Base-by-base conservation (phyloP, 1,139 yeast genomes). In the Zygosaccharomyces pseudobailii region DNA sequence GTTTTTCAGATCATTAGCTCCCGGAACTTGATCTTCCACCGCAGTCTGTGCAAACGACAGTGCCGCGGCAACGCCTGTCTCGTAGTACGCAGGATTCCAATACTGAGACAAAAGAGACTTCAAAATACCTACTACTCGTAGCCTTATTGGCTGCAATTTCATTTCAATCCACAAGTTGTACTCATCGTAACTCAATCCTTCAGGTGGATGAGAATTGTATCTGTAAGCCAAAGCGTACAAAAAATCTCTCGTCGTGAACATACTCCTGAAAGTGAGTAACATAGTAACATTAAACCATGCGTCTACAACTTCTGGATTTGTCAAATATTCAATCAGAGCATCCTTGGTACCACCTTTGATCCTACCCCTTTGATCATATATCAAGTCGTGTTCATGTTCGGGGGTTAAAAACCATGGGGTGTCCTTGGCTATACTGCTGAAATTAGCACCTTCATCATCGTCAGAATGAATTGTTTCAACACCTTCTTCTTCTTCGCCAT, bases 321-420 rank as follows among this genome's bases (percentile, higher is more conserved):
- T 87, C 51, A 92, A 73, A 64, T 87, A 89, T 44, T 92, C 87
- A 9, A 92, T 76, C 46, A 92, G 70, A 0, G 96, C 96, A 46
- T 78, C 82, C 48, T 81, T 78, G 0, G 95, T 82, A 5, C 97
- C 97, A 40, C 97, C 97, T 61, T 85, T 84, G 43, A 90, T 76
- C 43, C 75, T 74, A 3, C 92, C 94, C 52, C 82, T 82, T 35
- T 80, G 71, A 56, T 89, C 95, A 57, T 81, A 81, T 23, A 87
- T 72, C 49, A 90, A 71, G 52, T 82, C 87, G 53, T 73, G 79
- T 53, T 87, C 95, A 47, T 82, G 82, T 55, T 87, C 95, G 27
- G 88, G 82, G 53, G 80, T 87, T 58, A 89, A 69, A 62, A 75
- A 88, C 96, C 96, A 89, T 1, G 95, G 94, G 2, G 73, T 65